Evolutionary conservation across 345 rosid species (phyloP).

Genomic region (Geranium rotundifolium): DNA sequence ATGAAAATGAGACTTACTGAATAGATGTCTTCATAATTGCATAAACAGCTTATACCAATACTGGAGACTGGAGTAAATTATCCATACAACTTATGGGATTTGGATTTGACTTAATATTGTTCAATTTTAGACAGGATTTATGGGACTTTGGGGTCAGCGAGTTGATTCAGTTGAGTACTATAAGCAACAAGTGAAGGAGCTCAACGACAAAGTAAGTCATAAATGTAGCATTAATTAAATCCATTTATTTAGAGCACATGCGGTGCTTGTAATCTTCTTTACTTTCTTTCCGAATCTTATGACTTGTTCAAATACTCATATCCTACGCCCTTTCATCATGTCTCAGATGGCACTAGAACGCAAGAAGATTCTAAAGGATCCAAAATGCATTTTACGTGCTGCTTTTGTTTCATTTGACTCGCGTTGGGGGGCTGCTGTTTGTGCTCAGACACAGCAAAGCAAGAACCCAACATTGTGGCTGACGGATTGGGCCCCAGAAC

Average conservation of each 20-base stretch:
- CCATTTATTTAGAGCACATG: neutral
- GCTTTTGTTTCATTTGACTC: constrained; percentile 87
- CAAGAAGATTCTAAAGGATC: constrained; percentile 56
- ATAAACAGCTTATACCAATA: too few species aligned
- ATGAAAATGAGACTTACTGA: too few species aligned
- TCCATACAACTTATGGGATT: neutral
- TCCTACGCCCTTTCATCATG: neutral
- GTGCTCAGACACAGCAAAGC: constrained; percentile 98
- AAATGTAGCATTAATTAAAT: neutral
- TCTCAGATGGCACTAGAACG: constrained; percentile 72
- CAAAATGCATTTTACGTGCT: constrained; percentile 66
- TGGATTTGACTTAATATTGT: neutral
- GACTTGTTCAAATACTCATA: neutral
- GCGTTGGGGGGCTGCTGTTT: constrained; percentile 96
- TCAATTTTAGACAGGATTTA: constrained; percentile 56
- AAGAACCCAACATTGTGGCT: constrained; percentile 88
- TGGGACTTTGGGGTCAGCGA: constrained; percentile 64
- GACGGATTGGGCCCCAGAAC: constrained; percentile 95
- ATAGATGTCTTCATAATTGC: too few species aligned
- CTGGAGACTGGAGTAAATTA: constrained; percentile 1
- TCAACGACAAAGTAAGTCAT: constrained; percentile 50
- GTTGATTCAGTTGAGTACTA: constrained; percentile 86
- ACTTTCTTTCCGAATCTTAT: neutral
- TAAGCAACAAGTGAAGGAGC: constrained; percentile 38
- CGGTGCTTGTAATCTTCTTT: too few species aligned